These are phyloP conservation scores for Coemansia sp. DNA, from an alignment of 192 early-diverging fungal species.

Conservation along the genomic window DNA sequence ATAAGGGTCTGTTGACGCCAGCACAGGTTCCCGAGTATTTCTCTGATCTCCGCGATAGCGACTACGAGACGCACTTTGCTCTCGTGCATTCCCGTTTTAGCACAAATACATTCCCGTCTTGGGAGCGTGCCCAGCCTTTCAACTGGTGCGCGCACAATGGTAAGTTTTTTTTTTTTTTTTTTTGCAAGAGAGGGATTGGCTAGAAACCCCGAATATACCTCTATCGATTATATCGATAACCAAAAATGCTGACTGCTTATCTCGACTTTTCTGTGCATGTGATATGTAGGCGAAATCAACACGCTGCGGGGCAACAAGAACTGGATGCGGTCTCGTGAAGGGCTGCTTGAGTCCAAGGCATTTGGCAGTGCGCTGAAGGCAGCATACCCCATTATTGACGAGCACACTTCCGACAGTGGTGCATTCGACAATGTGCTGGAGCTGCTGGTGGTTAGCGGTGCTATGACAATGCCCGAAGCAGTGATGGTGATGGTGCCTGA, in stretches of 20 bases:
- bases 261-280: no score
- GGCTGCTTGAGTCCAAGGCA: constrained; percentile 80
- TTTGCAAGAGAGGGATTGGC: background rate
- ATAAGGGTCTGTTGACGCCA: constrained; percentile 96
- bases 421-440: constrained; percentile 97
- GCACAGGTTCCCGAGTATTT: constrained; percentile 94
- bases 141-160: constrained; percentile 98
- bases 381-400: constrained; percentile 92
- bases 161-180: constrained; percentile 45
- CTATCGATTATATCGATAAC: constrained; percentile 4
- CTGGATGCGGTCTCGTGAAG: constrained; percentile 99
- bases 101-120: constrained; percentile 98
- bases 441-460: constrained; percentile 88
- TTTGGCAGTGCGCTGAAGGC: constrained; percentile 75
- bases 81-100: constrained; percentile 98
- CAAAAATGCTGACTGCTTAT: no score
- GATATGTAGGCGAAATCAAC: constrained; percentile 83
- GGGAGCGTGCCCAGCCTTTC: constrained; percentile 99
- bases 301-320: constrained; percentile 98
- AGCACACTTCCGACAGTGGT: constrained; percentile 93
- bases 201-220: background rate
- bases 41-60: constrained; percentile 78
- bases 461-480: constrained; percentile 87
- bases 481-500: constrained; percentile 99
- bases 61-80: constrained; percentile 88